Conservation (phyloP, 495 filamentous ascomycete genomes). For the Penicillium arizonense region DNA sequence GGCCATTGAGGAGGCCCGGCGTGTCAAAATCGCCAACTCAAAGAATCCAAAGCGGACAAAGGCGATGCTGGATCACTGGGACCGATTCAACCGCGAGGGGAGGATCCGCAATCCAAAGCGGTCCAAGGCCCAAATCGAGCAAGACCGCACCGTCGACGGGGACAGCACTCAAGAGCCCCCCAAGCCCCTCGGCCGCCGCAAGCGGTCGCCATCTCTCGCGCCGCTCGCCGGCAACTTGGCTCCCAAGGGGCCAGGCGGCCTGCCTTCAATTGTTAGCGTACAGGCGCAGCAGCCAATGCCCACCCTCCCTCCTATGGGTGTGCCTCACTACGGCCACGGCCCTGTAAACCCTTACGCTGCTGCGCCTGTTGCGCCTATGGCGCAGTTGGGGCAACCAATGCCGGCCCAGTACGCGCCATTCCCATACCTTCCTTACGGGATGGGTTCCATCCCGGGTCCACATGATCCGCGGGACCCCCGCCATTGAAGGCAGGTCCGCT, state of each 20-base stretch:
- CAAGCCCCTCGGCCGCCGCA: conserved; percentile 26
- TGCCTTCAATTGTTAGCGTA: conserved; percentile 18
- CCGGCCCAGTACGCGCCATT: conserved; percentile 25
- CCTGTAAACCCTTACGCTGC: conserved; percentile 16
- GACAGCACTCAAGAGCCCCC: conserved; percentile 23
- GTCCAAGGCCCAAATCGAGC: conserved; percentile 47
- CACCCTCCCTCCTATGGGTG: conserved; percentile 18
- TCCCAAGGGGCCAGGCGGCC: conserved; percentile 20
- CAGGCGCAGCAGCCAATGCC: conserved; percentile 13
- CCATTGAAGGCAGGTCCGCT: conserved; percentile 4
- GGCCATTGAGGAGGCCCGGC: conserved; percentile 32
- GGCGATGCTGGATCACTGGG: conserved; percentile 51
- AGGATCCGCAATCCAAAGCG: conserved; percentile 47
- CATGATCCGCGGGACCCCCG: conserved; percentile 8
- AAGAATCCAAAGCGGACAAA: conserved; percentile 50
- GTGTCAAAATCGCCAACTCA: conserved; percentile 42
- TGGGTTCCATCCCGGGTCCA: conserved; percentile 12
- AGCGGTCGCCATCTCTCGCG: conserved; percentile 19
- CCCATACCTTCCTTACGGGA: conserved; percentile 21
- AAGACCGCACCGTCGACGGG: conserved; percentile 32
- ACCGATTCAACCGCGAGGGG: conserved; percentile 43
- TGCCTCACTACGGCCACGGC: conserved; percentile 13
- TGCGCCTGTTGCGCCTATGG: conserved; percentile 13
- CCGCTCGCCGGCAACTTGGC: conserved; percentile 25
- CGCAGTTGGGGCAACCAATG: conserved; percentile 21